These are phyloP conservation scores for Pseudofabraea citricarpa DNA, from an alignment of 2,329 filamentous ascomycete genomes.

Conservation along the genomic window DNA sequence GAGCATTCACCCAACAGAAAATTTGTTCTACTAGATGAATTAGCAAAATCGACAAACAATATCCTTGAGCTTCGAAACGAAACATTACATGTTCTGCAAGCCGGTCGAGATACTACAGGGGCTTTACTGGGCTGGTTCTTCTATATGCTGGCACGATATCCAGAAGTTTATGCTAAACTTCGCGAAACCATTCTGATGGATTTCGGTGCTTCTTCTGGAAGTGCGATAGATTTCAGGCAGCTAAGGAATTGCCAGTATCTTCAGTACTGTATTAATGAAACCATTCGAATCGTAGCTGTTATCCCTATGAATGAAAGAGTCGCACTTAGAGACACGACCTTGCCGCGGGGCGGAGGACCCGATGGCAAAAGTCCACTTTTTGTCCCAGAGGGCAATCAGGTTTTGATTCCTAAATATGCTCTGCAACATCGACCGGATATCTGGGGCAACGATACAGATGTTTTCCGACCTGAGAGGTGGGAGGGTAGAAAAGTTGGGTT, in stretches of 20 bases:
- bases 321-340: conserved; percentile 38
- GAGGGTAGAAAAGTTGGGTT: conserved; percentile 54
- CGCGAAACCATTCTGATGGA: conserved; percentile 32
- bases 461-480: conserved; percentile 65
- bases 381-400: conserved; percentile 21
- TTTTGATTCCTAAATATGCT: conserved; percentile 17
- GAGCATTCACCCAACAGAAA: conserved; percentile 10
- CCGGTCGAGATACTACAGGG: conserved; percentile 52
- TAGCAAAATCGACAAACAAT: conserved; percentile 24
- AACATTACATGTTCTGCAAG: conserved; percentile 32
- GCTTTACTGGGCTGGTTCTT: conserved; percentile 43
- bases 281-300: conserved; percentile 42
- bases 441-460: conserved; percentile 27
- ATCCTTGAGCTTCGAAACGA: conserved; percentile 16
- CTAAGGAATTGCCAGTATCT: conserved; percentile 18
- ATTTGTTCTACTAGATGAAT: conserved; percentile 44
- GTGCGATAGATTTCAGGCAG: conserved; percentile 7
- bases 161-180: conserved; percentile 34
- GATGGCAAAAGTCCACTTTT: conserved; percentile 26
- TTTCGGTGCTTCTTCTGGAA: conserved; percentile 23
- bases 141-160: conserved; percentile 34
- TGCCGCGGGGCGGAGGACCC: conserved; percentile 31
- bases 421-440: conserved; percentile 30
- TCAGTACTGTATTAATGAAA: conserved; percentile 22
- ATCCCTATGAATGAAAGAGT: conserved; percentile 45